Percentiles rank a stretch among this genome's conserved stretches.
Conservation (phyloP, 164 flowering plant genomes). For the Piper longum region DNA sequence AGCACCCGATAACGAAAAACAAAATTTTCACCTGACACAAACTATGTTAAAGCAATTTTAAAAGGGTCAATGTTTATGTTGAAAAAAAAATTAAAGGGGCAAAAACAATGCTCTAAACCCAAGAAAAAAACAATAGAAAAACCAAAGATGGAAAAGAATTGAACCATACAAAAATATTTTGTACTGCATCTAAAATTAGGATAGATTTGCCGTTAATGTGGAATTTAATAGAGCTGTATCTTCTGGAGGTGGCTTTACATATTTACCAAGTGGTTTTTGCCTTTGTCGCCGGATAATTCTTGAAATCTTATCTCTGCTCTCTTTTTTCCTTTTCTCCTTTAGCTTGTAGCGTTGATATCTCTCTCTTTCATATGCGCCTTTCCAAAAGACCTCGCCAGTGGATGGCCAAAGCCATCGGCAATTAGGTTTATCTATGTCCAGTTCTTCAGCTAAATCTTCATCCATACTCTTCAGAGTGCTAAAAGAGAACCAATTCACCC, state of each 20-base stretch:
- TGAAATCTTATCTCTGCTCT: conserved; percentile 49
- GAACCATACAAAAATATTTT: conserved; percentile 10
- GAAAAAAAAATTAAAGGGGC: too few species aligned
- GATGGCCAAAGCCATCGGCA: conserved; percentile 82
- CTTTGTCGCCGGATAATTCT: conserved; percentile 43
- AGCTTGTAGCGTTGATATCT: conserved; percentile 30
- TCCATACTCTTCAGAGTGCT: conserved; percentile 78
- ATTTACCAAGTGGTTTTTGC: conserved; percentile 72
- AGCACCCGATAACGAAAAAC: too few species aligned
- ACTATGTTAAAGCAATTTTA: too few species aligned
- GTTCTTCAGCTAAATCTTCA: conserved; percentile 89
- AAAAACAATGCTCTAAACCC: conserved; percentile 4
- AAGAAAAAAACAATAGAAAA: conserved; percentile 5
- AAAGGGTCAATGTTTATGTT: too few species aligned
- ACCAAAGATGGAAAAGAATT: conserved; percentile 19
- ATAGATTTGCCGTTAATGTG: conserved; percentile 7
- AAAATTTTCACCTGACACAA: too few species aligned
- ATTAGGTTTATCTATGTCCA: conserved; percentile 42
- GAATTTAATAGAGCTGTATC: conserved; percentile 21
- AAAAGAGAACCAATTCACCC: conserved; percentile 84
- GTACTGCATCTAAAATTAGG: background rate
- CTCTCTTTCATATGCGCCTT: conserved; percentile 74
- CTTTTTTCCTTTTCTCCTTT: conserved; percentile 52
- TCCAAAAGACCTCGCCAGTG: conserved; percentile 91
- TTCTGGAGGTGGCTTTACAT: conserved; percentile 76